Evolutionary conservation across 495 filamentous ascomycete species (phyloP).

Genomic region (Lindgomyces ingoldianus): DNA sequence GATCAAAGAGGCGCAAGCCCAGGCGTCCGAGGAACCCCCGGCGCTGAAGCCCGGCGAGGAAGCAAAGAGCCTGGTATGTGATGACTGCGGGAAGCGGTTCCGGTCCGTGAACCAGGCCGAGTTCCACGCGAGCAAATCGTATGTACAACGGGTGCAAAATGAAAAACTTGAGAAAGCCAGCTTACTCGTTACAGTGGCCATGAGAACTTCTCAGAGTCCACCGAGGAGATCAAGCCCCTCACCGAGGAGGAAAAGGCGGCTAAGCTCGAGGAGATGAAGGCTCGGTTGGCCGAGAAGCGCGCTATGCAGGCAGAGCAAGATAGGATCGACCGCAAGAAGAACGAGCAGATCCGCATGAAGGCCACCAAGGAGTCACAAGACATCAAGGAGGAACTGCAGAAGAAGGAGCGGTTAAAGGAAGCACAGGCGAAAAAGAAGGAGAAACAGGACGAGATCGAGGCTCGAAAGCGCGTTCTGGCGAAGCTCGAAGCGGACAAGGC

Average conservation of each 20-base stretch:
- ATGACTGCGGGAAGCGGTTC: constrained; percentile 92
- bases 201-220: constrained; percentile 89
- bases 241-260: constrained; percentile 89
- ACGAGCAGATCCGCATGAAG: constrained; percentile 88
- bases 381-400: constrained; percentile 63
- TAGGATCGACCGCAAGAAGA: constrained; percentile 81
- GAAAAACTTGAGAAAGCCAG: too few relatives aligned
- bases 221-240: constrained; percentile 84
- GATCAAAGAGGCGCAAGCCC: constrained; percentile 64
- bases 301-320: constrained; percentile 70
- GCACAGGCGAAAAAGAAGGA: constrained; percentile 80
- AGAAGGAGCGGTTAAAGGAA: constrained; percentile 88
- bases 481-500: constrained; percentile 91
- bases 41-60: constrained; percentile 63
- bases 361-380: constrained; percentile 46
- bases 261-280: constrained; percentile 70
- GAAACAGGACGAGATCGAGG: constrained; percentile 82
- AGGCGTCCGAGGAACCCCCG: constrained; percentile 42
- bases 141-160: too few relatives aligned
- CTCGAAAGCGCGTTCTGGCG: constrained; percentile 83
- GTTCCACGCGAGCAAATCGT: constrained; percentile 88
- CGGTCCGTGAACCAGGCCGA: constrained; percentile 75
- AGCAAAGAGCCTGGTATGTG: constrained; percentile 73
- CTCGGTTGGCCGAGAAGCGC: constrained; percentile 72
- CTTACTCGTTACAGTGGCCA: too few relatives aligned